Conservation (phyloP, 2,329 filamentous ascomycete species). For the Monosporascus sp. region DNA sequence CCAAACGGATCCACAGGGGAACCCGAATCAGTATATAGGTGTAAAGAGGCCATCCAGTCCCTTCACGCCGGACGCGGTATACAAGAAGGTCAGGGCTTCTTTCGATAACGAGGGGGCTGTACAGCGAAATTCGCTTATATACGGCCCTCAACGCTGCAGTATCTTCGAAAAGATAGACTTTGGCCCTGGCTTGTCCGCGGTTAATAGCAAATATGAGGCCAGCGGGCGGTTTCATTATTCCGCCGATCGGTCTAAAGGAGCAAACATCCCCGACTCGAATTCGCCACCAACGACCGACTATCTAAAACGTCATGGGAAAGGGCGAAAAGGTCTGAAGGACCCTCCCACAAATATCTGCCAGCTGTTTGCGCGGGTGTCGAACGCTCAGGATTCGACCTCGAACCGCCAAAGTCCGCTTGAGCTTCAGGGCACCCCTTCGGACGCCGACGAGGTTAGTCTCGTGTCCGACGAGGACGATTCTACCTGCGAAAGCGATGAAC, state of each 20-base stretch:
- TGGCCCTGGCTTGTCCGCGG: conserved; percentile 46
- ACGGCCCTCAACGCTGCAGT: conserved; percentile 34
- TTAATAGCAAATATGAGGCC: conserved; percentile 55
- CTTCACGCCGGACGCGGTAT: conserved; percentile 54
- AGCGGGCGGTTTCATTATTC: conserved; percentile 49
- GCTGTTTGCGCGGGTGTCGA: conserved; percentile 33
- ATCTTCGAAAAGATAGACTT: conserved; percentile 53
- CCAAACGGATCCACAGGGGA: conserved; percentile 22
- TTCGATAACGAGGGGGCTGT: conserved; percentile 25
- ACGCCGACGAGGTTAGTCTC: conserved; percentile 45
- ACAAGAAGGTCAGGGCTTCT: conserved; percentile 51
- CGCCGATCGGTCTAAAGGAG: conserved; percentile 27
- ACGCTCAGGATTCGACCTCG: conserved; percentile 29
- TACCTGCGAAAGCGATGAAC: conserved; percentile 45
- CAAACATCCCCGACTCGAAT: conserved; percentile 25
- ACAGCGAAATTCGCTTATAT: conserved; percentile 19
- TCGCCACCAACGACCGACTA: conserved; percentile 43
- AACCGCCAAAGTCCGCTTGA: conserved; percentile 35
- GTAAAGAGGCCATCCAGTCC: conserved; percentile 52
- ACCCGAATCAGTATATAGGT: conserved; percentile 23
- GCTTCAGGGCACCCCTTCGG: conserved; percentile 35
- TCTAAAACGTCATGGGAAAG: conserved; percentile 42
- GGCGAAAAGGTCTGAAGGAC: conserved; percentile 33
- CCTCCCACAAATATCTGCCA: conserved; percentile 30
- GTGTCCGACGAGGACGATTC: conserved; percentile 54